Evolutionary conservation across 208 protist genomes (phyloP), one percentile per base, ranked within the genome.

Genomic region (Leishmania amazonensis): DNA sequence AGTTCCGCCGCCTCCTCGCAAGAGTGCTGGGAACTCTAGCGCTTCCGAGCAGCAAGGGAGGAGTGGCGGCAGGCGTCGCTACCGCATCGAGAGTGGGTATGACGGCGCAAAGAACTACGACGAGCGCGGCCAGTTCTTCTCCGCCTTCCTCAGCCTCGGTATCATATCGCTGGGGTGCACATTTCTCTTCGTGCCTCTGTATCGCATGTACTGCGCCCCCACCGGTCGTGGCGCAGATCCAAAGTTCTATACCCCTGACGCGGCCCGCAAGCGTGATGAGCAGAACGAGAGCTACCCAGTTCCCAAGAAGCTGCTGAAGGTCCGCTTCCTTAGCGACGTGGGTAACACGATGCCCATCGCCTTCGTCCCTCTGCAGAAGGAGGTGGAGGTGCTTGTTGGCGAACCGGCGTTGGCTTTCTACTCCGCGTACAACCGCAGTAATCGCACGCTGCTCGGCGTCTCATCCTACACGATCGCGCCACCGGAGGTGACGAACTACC

Each of bases 391-490:
- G 83, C 92, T 98, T 57, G 86, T 98, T n/a, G 95, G 95, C 3
- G 93, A 98, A 87, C 95, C 95, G 31, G 88, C 94, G 19, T 83
- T 98, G 11, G 95, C 95, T 42, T 98, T 98, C 83, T 98, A 95
- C 87, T 95, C 90, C 0, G 95, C 94, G 49, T 98, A 98, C 88
- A 98, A 98, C 88, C 88, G 91, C 51, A 96, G 94, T 73, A 94
- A 96, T 79, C 88, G 93, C 47, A 97, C 94, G 21, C 83, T 98
- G 35, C 87, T 96, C 15, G 95, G 95, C 24, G 91, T 98, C 19
- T 96, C 94, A 15, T 97, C 93, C n/a, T 98, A 98, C 90, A 98
- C 92, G 31, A 96, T 98, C 81, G 90, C 92, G 17, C 95, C 95
- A 35, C 85, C 91, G 2, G 93, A 97, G 91, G 97, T 97, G 51